phyloP scores from a whole-genome alignment of 495 filamentous ascomycete genomes.

The Neurospora discreta region DNA sequence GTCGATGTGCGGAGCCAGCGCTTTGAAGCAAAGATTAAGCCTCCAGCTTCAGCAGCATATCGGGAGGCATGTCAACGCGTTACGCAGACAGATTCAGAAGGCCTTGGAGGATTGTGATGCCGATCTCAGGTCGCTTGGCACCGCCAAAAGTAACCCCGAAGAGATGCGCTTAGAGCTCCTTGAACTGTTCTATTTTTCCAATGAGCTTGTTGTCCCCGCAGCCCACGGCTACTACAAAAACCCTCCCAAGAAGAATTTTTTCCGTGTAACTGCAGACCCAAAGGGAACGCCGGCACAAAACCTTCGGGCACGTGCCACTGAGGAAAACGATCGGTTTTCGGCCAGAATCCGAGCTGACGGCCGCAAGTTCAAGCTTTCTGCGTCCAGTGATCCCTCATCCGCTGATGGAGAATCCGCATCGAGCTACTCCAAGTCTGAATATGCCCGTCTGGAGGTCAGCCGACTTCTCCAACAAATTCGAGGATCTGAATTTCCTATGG shows the following conservation, averaged over 20 bases:
- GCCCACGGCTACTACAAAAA: conserved; percentile 33
- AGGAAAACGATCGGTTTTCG: conserved; percentile 31
- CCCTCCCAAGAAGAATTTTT: conserved; percentile 28
- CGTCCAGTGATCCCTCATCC: not conserved
- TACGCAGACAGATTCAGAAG: conserved; percentile 26
- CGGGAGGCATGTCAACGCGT: conserved; percentile 21
- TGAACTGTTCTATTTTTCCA: conserved; percentile 26
- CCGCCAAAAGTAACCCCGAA: conserved; percentile 23
- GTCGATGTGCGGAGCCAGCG: conserved; percentile 21
- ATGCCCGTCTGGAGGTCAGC: conserved; percentile 25
- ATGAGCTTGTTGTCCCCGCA: conserved; percentile 28
- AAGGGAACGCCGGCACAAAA: conserved; percentile 30
- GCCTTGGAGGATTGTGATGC: conserved; percentile 27
- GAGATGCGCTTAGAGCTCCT: conserved; percentile 32
- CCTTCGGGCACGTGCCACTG: conserved; percentile 27
- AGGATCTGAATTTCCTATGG: conserved; percentile 32
- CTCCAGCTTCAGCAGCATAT: conserved; percentile 30
- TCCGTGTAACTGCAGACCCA: conserved; percentile 24
- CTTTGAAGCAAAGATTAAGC: conserved; percentile 26
- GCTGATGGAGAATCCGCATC: not conserved
- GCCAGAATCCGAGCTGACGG: conserved; percentile 23
- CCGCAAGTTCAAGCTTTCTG: conserved; percentile 25
- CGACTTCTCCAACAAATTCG: conserved; percentile 24
- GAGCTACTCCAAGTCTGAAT: conserved; percentile 19
- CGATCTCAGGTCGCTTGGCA: conserved; percentile 26